Conservation (phyloP, 2,329 filamentous ascomycete species). For the Lecanicillium sp. region DNA sequence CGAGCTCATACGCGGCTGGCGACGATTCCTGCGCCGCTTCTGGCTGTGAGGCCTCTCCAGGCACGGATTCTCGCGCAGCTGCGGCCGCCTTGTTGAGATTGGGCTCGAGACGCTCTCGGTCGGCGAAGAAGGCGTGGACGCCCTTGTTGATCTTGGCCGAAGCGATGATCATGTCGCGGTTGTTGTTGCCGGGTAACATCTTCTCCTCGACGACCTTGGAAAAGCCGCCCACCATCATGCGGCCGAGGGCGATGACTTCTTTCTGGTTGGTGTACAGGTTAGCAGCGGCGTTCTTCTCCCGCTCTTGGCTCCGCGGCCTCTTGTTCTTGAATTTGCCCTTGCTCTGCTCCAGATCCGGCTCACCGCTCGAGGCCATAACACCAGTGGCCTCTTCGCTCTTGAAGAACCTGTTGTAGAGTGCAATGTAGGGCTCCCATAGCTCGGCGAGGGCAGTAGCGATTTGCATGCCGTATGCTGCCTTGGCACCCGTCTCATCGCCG, state of each 20-base stretch:
- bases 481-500: conserved; percentile 29
- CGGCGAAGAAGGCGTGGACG: conserved; percentile 30
- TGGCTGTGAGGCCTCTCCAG: no score
- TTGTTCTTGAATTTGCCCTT: no score
- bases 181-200: conserved; percentile 31
- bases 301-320: no score
- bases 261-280: conserved; percentile 30
- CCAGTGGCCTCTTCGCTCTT: conserved; percentile 21
- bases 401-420: conserved; percentile 32
- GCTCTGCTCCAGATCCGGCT: no score
- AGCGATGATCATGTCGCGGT: conserved; percentile 27
- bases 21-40: conserved; percentile 14
- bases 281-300: conserved; percentile 12
- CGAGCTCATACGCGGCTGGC: conserved; percentile 9
- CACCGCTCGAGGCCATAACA: conserved; percentile 18
- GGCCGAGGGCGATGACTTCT: conserved; percentile 39
- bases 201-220: conserved; percentile 38
- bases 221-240: conserved; percentile 39
- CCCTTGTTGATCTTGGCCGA: conserved; percentile 33
- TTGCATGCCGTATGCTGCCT: conserved; percentile 42
- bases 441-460: conserved; percentile 44
- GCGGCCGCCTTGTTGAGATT: conserved; percentile 16
- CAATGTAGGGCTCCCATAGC: conserved; percentile 45
- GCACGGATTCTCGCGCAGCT: conserved; percentile 18
- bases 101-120: conserved; percentile 29